Conservation (phyloP, 768 basidiomycete species). For the Harrya chromipes region DNA sequence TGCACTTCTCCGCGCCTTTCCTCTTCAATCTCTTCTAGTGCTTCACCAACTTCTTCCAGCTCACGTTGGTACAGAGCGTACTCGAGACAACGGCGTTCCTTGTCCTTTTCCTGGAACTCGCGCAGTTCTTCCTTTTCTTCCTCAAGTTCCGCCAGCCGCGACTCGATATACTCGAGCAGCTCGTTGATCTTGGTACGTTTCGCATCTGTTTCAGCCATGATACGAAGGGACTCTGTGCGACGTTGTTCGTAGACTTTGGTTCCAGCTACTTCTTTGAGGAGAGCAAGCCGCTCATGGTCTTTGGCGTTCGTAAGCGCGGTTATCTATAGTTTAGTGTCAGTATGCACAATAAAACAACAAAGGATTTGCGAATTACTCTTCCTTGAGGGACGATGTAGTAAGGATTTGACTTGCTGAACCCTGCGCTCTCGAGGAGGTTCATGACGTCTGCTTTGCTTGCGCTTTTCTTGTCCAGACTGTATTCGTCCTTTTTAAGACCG, state of each 20-base stretch:
- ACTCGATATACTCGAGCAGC: constrained; percentile 86
- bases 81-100: constrained; percentile 90
- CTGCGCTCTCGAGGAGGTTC: constrained; percentile 94
- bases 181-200: constrained; percentile 92
- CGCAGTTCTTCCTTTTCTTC: constrained; percentile 98
- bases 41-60: constrained; percentile 81
- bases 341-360: not conserved
- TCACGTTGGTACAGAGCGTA: constrained; percentile 93
- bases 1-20: constrained; percentile 83
- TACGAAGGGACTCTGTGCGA: constrained; percentile 85
- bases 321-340: constrained; percentile 51
- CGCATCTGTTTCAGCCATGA: constrained; percentile 95
- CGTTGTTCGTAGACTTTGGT: constrained; percentile 98
- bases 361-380: constrained; percentile 52
- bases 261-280: constrained; percentile 98
- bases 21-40: constrained; percentile 81
- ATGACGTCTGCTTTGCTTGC: constrained; percentile 96
- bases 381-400: constrained; percentile 99
- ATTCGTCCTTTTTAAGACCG: constrained; percentile 98
- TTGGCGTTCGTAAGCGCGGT: constrained; percentile 96
- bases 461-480: constrained; percentile 93
- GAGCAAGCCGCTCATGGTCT: constrained; percentile 86
- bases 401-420: constrained; percentile 97
- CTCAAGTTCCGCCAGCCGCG: constrained; percentile 85
- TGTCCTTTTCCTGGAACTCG: constrained; percentile 95